A percentile compares a stretch with the other conserved stretches of the same genome.
These are phyloP conservation scores for Cryptococcus sp. DNA, from an alignment of 1,284 basidiomycete genomes.

Conservation along the genomic window DNA sequence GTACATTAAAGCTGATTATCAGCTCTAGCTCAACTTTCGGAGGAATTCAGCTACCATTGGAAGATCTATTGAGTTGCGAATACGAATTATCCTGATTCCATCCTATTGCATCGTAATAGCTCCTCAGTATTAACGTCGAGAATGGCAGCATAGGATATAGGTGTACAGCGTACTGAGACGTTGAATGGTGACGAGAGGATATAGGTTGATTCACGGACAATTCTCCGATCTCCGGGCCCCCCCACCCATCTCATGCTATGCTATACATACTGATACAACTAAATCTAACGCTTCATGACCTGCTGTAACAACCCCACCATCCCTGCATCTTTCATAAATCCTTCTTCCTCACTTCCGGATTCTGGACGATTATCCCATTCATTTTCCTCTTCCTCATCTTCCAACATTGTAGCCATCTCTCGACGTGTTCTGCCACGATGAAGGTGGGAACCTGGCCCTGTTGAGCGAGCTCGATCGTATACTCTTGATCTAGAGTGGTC, in stretches of 20 bases:
- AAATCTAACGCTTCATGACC: conserved; percentile 32
- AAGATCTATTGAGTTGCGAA: conserved; percentile 81
- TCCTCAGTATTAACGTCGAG: conserved; percentile 6
- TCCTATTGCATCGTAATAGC: conserved; percentile 81
- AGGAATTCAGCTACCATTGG: conserved; percentile 64
- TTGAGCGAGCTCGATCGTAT: not conserved
- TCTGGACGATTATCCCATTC: conserved; percentile 4
- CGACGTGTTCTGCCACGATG: conserved; percentile 14
- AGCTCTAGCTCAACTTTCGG: not conserved
- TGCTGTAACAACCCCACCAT: conserved; percentile 41
- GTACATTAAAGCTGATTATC: conserved; percentile 29
- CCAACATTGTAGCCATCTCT: conserved; percentile 3
- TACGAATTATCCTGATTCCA: conserved; percentile 98
- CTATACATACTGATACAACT: no score
- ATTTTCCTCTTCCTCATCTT: conserved; percentile 6
- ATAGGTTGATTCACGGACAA: no score
- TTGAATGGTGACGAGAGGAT: no score
- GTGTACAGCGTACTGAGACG: no score
- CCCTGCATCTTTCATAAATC: conserved; percentile 37
- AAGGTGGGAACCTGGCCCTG: conserved; percentile 6
- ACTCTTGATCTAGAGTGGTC: conserved; percentile 10
- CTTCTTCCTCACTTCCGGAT: conserved; percentile 18
- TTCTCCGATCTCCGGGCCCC: no score
- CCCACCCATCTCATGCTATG: no score
- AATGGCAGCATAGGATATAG: not conserved